Conservation (phyloP, 2,329 filamentous ascomycete species). For the Penicillium sp. region DNA sequence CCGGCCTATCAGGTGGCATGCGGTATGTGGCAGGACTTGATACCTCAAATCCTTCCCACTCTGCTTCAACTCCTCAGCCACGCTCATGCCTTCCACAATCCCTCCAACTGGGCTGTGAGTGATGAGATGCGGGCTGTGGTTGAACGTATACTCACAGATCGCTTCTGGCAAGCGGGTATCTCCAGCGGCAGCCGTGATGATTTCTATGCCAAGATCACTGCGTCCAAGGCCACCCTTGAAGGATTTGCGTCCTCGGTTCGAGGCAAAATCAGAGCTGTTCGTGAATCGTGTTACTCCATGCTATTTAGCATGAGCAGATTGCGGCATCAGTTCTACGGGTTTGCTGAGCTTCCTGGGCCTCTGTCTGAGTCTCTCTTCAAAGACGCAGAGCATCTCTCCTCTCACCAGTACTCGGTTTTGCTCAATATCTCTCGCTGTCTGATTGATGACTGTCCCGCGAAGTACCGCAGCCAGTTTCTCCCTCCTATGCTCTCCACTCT, state of each 20-base stretch:
- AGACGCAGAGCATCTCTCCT: slow-evolving; percentile 75
- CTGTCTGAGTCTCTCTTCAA: slow-evolving; percentile 78
- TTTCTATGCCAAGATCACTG: slow-evolving; percentile 86
- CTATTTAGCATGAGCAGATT: slow-evolving; percentile 89
- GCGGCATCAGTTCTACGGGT: slow-evolving; percentile 85
- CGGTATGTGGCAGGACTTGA: slow-evolving; percentile 75
- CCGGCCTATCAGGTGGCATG: slow-evolving; percentile 69
- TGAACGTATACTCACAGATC: slow-evolving; percentile 77
- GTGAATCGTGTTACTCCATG: slow-evolving; percentile 91
- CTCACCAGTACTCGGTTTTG: slow-evolving; percentile 90
- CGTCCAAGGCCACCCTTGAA: slow-evolving; percentile 83
- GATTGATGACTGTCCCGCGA: slow-evolving; percentile 84
- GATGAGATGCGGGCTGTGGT: slow-evolving; percentile 72
- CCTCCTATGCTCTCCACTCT: slow-evolving; percentile 76
- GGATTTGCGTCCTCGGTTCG: slow-evolving; percentile 91
- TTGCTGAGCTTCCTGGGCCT: slow-evolving; percentile 73
- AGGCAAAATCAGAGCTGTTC: slow-evolving; percentile 79
- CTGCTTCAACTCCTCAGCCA: slow-evolving; percentile 80
- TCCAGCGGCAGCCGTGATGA: slow-evolving; percentile 93
- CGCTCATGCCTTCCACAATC: slow-evolving; percentile 86
- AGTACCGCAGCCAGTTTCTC: slow-evolving; percentile 71
- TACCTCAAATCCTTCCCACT: slow-evolving; percentile 77
- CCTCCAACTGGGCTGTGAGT: slow-evolving; percentile 76
- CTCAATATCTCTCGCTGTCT: slow-evolving; percentile 82
- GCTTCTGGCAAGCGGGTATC: slow-evolving; percentile 98